Conservation (phyloP, 768 basidiomycete species). For the Crassisporium funariophilum region DNA sequence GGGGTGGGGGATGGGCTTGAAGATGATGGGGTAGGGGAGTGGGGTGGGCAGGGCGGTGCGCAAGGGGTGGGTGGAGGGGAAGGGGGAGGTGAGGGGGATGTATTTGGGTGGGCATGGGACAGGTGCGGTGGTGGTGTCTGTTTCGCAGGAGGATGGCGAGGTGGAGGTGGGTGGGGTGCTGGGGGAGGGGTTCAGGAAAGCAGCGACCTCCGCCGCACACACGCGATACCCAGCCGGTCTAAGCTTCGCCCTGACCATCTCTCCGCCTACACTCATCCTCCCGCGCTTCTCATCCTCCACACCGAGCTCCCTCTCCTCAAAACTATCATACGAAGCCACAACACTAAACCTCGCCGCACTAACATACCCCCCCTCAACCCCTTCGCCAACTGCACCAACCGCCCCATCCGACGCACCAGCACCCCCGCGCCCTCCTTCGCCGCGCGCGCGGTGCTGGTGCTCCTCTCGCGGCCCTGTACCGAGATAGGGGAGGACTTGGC, state of each 20-base stretch:
- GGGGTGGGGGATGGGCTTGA: constrained; percentile 44
- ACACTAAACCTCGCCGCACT: constrained; percentile 52
- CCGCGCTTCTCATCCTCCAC: constrained; percentile 8
- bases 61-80: constrained; percentile 26
- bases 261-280: constrained; percentile 6
- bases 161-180: too few relatives aligned
- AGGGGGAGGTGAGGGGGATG: constrained; percentile 40
- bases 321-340: constrained; percentile 27
- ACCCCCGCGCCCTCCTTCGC: constrained; percentile 22
- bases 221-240: constrained; percentile 47
- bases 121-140: constrained; percentile 16
- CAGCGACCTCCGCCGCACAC: constrained; percentile 41
- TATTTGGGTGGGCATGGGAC: constrained; percentile 33
- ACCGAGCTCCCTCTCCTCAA: constrained; percentile 19
- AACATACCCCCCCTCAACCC: constrained; percentile 63
- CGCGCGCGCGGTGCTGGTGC: constrained; percentile 19
- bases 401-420: constrained; percentile 30
- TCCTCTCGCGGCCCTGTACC: constrained; percentile 23
- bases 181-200: constrained; percentile 35
- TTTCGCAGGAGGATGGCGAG: constrained; percentile 1
- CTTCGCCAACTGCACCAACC: constrained; percentile 53
- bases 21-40: constrained; percentile 34
- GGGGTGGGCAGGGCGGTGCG: constrained; percentile 33
- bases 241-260: constrained; percentile 19
- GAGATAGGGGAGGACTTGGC: constrained; percentile 19